Percentiles rank a stretch among this genome's conserved stretches.
Evolutionary conservation across 2,329 filamentous ascomycete species (phyloP).

Genomic region (Tolypocladium pustulatum): DNA sequence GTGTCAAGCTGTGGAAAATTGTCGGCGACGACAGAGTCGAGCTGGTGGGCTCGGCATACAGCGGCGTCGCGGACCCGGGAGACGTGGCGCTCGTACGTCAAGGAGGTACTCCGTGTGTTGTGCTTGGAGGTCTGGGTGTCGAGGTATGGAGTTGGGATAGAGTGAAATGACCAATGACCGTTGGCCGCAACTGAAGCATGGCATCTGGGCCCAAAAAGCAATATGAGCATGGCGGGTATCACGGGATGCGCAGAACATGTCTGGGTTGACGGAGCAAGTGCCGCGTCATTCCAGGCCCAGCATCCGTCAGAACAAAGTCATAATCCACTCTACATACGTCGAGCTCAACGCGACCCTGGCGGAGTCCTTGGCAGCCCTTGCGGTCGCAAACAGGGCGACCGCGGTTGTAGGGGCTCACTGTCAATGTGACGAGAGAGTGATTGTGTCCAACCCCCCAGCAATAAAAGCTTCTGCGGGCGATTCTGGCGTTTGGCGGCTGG

Average conservation of each 20-base stretch:
- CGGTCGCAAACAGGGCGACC: too few species aligned
- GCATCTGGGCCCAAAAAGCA: neutral
- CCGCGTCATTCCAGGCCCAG: neutral
- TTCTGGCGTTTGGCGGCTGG: neutral
- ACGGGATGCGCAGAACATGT: neutral
- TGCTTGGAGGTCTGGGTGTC: constrained; percentile 36
- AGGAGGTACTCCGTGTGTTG: constrained; percentile 12
- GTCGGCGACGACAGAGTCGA: constrained; percentile 17
- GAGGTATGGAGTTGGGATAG: constrained; percentile 27
- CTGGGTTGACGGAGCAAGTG: neutral
- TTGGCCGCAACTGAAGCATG: neutral
- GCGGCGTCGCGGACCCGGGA: constrained; percentile 50
- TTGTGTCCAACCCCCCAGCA: neutral
- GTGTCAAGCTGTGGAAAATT: constrained; percentile 45
- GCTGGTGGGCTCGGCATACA: constrained; percentile 40
- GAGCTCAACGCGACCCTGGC: neutral
- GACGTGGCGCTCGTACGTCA: constrained; percentile 31
- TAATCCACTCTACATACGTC: neutral
- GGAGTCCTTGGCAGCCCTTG: neutral
- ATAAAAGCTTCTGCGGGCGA: neutral
- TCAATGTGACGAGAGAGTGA: neutral
- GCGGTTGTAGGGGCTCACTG: too few species aligned
- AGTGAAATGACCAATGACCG: neutral
- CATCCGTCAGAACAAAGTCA: neutral
- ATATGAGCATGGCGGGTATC: neutral